A percentile compares a stretch with the other conserved stretches of the same genome.
Evolutionary conservation across 495 filamentous ascomycete genomes (phyloP).

Genomic region (Talaromyces adpressus): DNA sequence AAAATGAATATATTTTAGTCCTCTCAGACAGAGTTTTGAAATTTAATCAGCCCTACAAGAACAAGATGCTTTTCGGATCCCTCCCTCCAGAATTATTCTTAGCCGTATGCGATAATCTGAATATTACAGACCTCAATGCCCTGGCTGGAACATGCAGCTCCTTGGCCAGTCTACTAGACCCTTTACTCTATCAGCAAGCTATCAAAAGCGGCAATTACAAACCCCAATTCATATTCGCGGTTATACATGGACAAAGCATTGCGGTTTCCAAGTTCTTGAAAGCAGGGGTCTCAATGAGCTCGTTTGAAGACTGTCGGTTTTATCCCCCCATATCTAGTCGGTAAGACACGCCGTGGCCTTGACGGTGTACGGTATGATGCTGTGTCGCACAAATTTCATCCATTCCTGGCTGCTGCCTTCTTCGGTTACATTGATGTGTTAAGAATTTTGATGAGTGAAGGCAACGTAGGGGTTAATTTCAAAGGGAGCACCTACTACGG

Average conservation of each 20-base stretch:
- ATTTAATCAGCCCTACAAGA: not conserved
- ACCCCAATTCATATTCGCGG: not conserved
- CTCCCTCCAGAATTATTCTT: constrained; percentile 2
- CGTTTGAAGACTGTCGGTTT: not conserved
- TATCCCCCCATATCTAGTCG: not conserved
- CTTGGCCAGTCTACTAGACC: not conserved
- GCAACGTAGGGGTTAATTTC: not conserved
- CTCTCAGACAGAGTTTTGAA: too few species aligned
- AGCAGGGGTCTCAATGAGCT: constrained; percentile 5
- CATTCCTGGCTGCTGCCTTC: not conserved
- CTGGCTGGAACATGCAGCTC: not conserved
- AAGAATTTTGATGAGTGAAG: not conserved
- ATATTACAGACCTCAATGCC: not conserved
- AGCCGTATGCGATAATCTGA: not conserved
- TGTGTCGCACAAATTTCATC: not conserved
- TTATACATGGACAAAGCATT: not conserved
- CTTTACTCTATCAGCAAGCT: not conserved
- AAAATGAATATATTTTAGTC: too few species aligned
- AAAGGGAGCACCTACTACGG: not conserved
- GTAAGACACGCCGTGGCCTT: not conserved
- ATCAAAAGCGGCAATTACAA: constrained; percentile 1
- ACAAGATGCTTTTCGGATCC: not conserved
- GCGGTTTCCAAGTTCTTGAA: constrained; percentile 6
- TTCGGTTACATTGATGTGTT: not conserved
- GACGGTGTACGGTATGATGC: not conserved